Conservation (phyloP, 805 yeast genomes). For the Candida schatavii region DNA sequence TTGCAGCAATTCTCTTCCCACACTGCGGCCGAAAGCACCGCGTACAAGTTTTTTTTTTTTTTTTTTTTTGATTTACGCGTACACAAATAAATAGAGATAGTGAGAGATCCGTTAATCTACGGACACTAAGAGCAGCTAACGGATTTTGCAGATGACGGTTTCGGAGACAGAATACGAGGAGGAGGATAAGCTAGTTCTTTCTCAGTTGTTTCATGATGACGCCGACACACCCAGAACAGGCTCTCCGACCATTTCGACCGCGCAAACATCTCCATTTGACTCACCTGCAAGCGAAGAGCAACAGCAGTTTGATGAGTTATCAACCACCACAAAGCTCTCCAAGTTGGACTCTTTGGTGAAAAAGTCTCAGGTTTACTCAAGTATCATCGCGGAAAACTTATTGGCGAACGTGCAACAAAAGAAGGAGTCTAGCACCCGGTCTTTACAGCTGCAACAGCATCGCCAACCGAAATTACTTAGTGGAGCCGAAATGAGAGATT, state of each 20-base stretch:
- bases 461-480: slow-evolving; percentile 31
- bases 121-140: no score
- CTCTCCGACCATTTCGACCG: not conserved
- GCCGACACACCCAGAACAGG: not conserved
- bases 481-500: slow-evolving; percentile 66
- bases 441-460: not conserved
- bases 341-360: slow-evolving; percentile 70
- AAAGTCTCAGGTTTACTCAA: slow-evolving; percentile 82
- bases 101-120: no score
- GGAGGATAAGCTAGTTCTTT: not conserved
- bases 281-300: slow-evolving; percentile 3
- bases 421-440: slow-evolving; percentile 7
- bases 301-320: not conserved
- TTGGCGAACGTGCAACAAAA: slow-evolving; percentile 36
- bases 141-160: slow-evolving; percentile 4
- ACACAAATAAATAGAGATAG: no score
- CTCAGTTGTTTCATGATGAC: not conserved
- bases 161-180: not conserved
- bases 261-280: not conserved
- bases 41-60: not conserved
- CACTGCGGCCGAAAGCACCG: no score
- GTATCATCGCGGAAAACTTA: slow-evolving; percentile 79
- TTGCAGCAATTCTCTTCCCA: no score
- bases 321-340: slow-evolving; percentile 9
- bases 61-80: not conserved